Evolutionary conservation across 345 rosid species (phyloP).

Genomic region (Aegle marmelos): DNA sequence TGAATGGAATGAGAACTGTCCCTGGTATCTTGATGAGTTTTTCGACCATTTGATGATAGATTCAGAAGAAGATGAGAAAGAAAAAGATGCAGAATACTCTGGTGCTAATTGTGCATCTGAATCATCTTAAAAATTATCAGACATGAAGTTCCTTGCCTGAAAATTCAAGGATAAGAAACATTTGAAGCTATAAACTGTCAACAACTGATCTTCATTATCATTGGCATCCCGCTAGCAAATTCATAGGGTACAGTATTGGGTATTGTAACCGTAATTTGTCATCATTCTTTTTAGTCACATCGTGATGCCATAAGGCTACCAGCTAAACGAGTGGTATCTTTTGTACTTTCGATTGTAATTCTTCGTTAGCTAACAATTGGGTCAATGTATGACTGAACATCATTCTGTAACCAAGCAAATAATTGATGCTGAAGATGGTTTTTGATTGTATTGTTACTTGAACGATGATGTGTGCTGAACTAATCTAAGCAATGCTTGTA

Average conservation of each 20-base stretch:
- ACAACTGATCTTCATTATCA: background rate
- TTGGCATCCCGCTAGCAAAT: background rate
- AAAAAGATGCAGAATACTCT: background rate
- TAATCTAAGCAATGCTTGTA: background rate
- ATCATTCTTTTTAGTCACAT: background rate
- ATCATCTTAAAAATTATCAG: background rate
- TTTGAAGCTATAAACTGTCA: background rate
- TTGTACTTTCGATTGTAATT: background rate
- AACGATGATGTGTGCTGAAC: background rate
- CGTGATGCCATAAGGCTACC: background rate
- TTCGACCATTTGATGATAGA: slow-evolving; percentile 46
- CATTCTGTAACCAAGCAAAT: background rate
- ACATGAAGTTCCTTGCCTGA: background rate
- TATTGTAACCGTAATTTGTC: background rate
- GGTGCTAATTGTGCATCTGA: background rate
- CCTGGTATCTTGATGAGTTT: slow-evolving; percentile 63
- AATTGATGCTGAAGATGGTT: background rate
- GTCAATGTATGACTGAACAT: background rate
- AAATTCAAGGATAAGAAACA: background rate
- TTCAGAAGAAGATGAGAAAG: slow-evolving; percentile 28
- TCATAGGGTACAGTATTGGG: background rate
- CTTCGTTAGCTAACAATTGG: background rate
- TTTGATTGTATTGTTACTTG: background rate
- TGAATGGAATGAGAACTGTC: slow-evolving; percentile 69
- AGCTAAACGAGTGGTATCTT: background rate